A percentile compares a stretch with the other conserved stretches of the same genome.
Conservation (phyloP, 352 stramenopile species). For the Peronospora belbahrii region DNA sequence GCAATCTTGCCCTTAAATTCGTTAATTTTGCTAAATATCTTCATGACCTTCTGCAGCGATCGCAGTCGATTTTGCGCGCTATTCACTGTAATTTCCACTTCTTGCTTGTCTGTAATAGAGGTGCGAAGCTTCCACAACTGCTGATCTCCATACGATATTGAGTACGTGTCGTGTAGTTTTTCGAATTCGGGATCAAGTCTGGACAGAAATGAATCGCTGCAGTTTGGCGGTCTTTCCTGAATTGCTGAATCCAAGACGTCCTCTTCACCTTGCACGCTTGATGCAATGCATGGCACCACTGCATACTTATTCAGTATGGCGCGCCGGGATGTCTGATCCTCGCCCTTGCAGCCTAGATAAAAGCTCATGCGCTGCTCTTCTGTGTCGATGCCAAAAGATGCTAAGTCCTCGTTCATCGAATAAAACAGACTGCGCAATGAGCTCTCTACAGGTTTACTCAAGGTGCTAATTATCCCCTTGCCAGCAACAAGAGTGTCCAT, state of each 20-base stretch:
- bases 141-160: conserved; percentile 27
- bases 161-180: conserved; percentile 38
- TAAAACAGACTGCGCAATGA: conserved; percentile 44
- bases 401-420: conserved; percentile 58
- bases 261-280: conserved; percentile 1
- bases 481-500: conserved; percentile 28
- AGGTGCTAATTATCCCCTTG: conserved; percentile 24
- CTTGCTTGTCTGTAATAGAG: conserved; percentile 34
- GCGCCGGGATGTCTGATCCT: conserved; percentile 29
- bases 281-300: conserved; percentile 2
- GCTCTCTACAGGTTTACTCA: conserved; percentile 35
- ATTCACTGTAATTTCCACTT: conserved; percentile 40
- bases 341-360: conserved; percentile 48
- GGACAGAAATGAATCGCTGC: conserved; percentile 43
- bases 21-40: conserved; percentile 55
- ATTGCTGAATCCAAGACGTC: background rate
- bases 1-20: conserved; percentile 72
- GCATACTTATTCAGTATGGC: conserved; percentile 53
- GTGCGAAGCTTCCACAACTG: conserved; percentile 38
- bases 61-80: conserved; percentile 49
- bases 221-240: background rate
- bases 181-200: conserved; percentile 46
- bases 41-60: conserved; percentile 78
- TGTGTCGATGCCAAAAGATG: conserved; percentile 68
- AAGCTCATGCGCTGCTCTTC: conserved; percentile 56